Evolutionary conservation across 352 stramenopile species (phyloP).

Genomic region (Phytopythium montanum): DNA sequence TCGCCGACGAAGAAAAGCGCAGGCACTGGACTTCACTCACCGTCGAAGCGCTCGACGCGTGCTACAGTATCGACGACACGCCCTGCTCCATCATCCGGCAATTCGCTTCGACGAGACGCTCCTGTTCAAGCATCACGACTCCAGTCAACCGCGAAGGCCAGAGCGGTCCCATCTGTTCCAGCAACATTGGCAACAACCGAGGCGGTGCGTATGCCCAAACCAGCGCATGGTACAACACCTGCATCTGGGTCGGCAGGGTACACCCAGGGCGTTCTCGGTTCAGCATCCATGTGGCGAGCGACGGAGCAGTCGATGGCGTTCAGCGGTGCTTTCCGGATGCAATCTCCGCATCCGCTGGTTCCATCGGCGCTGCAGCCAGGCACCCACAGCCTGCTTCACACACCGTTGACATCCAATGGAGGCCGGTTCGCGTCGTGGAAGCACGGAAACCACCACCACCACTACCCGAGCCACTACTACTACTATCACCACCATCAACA

Average conservation of each 20-base stretch:
- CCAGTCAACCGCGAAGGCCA: not conserved
- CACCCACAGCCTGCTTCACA: not conserved
- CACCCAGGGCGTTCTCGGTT: not conserved
- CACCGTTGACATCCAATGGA: not conserved
- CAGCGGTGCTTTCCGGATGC: not conserved
- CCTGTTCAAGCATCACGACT: not conserved
- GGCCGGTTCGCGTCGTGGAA: conserved; percentile 45
- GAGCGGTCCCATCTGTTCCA: not conserved
- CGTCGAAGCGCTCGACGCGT: not conserved
- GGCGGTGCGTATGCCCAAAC: not conserved
- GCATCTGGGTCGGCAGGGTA: not conserved
- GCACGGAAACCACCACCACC: conserved; percentile 15
- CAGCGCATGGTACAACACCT: not conserved
- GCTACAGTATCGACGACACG: not conserved
- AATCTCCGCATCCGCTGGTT: not conserved
- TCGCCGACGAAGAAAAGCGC: not conserved
- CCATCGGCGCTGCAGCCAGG: not conserved
- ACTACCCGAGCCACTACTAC: conserved; percentile 8
- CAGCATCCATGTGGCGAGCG: not conserved
- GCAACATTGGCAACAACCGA: not conserved
- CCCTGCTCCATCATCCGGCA: not conserved
- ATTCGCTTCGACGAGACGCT: not conserved
- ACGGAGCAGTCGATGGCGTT: not conserved
- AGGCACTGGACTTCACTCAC: not conserved
- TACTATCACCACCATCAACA: conserved; percentile 8